Evolutionary conservation across 2,329 filamentous ascomycete genomes (phyloP), one percentile per base, ranked within the genome.

Genomic region (Fusarium poae): DNA sequence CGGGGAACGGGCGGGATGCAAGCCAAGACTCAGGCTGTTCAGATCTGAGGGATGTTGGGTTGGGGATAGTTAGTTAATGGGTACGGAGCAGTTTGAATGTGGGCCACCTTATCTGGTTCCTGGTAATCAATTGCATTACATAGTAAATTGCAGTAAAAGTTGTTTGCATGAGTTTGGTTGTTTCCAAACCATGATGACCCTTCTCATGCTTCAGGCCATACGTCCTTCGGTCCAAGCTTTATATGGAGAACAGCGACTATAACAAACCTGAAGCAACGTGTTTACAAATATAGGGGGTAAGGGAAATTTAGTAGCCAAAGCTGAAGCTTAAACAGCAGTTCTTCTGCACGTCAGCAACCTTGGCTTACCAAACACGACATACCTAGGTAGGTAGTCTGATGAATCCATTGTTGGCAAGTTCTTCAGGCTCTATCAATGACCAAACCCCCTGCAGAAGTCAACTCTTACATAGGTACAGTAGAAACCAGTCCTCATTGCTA

Each of bases 1-100:
- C 71, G 71, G 71, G 70, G 71, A 65, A 65, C 57, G 43, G 42
- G 63, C 56, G 43, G 39, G 51, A 71, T 72, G 71, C 69, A 73
- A 35, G 69, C 71, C 71, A 74, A 74, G 71, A 56, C 65, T 65
- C 34, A 52, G 34, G 32, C 50, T 62, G 49, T n/a, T 39, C 37
- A 58, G 57, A 44, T 44, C 42, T 18, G 18, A 44, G 42, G 25
- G 18, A 29, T 29, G 42, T 44, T n/a, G 6, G 11, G 42, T 7
- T 25, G 25, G 25, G 25, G 25, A 25, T 25, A 25, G 25, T 7
- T 25, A 25, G 25, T 7, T 25, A 25, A 44, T 29, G 18, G 21
- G 35, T 44, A 59, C 27, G 15, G 62, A 57, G 46, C 29, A 30
- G 49, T 62, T 58, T 18, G 43, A 42, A 55, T 30, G 60, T 62